phyloP scores from a whole-genome alignment of 2,329 filamentous ascomycete genomes.

The Calonectria pseudoturangicola region DNA sequence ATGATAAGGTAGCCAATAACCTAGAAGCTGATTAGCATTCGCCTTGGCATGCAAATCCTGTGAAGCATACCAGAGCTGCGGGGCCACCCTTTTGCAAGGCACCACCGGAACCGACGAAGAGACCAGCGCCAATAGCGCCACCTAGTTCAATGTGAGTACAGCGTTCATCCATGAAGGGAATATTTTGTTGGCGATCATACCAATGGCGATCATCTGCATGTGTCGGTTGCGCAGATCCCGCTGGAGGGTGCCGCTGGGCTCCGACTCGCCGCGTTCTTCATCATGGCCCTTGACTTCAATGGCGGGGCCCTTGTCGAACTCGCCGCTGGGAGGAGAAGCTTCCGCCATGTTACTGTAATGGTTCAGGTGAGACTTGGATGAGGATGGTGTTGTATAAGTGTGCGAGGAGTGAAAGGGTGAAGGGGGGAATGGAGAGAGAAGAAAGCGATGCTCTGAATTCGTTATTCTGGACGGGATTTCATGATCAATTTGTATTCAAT shows the following conservation, averaged over 20 bases:
- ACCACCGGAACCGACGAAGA: slow-evolving; percentile 74
- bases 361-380: not conserved
- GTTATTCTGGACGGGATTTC: not conserved
- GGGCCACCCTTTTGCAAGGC: slow-evolving; percentile 70
- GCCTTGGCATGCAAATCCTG: not conserved
- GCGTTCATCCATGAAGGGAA: not conserved
- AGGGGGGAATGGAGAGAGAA: not conserved
- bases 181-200: slow-evolving; percentile 83
- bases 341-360: not conserved
- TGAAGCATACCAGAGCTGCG: slow-evolving; percentile 51
- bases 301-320: slow-evolving; percentile 10
- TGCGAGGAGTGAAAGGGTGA: not conserved
- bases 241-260: slow-evolving; percentile 2
- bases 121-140: slow-evolving; percentile 75
- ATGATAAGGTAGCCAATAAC: slow-evolving; percentile 67
- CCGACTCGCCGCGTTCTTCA: slow-evolving; percentile 16
- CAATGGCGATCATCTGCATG: slow-evolving; percentile 97
- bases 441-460: slow-evolving; percentile 2
- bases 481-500: slow-evolving; percentile 4
- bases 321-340: not conserved
- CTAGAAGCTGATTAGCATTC: slow-evolving; percentile 2
- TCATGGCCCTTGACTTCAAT: not conserved
- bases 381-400: no score
- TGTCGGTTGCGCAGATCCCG: slow-evolving; percentile 86
- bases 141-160: slow-evolving; percentile 58